Percentiles rank a stretch among this genome's conserved stretches.
phyloP scores from a whole-genome alignment of 768 basidiomycete species.

The Chalciporus chontae region DNA sequence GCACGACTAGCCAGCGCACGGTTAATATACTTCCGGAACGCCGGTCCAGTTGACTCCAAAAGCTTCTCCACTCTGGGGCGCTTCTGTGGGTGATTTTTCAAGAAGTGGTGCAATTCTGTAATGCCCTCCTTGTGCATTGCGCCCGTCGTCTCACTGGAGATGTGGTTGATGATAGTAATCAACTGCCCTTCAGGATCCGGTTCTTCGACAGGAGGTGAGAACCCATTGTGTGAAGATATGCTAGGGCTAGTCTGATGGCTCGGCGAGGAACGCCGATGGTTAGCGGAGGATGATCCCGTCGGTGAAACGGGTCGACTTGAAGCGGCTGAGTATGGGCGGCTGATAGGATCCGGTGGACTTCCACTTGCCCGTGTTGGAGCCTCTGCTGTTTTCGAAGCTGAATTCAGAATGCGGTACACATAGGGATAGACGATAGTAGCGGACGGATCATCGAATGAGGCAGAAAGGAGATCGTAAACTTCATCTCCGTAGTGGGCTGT shows the following conservation, averaged over 20 bases:
- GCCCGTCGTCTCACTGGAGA: constrained; percentile 84
- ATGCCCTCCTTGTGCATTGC: constrained; percentile 92
- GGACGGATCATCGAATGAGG: constrained; percentile 93
- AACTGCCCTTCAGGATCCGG: constrained; percentile 86
- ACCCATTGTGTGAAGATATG: constrained; percentile 55
- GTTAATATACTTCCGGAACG: constrained; percentile 89
- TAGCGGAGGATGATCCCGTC: constrained; percentile 55
- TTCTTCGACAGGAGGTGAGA: constrained; percentile 61
- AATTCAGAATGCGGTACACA: constrained; percentile 87
- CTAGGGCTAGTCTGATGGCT: constrained; percentile 70
- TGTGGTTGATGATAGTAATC: constrained; percentile 78
- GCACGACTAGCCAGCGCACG: constrained; percentile 84
- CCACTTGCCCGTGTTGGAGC: constrained; percentile 21
- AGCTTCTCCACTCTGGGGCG: constrained; percentile 79
- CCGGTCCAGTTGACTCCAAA: constrained; percentile 83
- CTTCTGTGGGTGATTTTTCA: constrained; percentile 88
- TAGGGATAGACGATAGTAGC: constrained; percentile 97
- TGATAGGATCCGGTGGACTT: constrained; percentile 35
- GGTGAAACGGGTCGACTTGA: constrained; percentile 74
- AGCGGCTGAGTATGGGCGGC: constrained; percentile 52
- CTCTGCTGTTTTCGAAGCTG: constrained; percentile 45
- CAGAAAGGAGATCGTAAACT: constrained; percentile 86
- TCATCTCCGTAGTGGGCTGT: constrained; percentile 82
- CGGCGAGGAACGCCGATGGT: constrained; percentile 51
- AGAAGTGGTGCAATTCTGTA: constrained; percentile 88